Conservation (phyloP, 768 basidiomycete genomes). For the Lactarius sp. region DNA sequence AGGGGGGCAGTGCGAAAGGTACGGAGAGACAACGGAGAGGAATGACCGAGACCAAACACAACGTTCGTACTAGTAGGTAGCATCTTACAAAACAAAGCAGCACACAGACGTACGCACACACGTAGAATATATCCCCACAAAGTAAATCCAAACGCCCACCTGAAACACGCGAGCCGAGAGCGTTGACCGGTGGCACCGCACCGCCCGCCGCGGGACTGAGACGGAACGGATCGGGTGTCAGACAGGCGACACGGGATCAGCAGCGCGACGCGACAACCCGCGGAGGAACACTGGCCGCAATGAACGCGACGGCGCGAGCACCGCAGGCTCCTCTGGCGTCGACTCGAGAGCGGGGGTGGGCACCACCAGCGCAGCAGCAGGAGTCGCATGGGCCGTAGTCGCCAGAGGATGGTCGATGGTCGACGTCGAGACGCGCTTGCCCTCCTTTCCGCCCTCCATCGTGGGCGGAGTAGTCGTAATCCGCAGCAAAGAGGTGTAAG, state of each 20-base stretch:
- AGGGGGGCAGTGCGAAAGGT: background rate
- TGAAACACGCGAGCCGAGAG: background rate
- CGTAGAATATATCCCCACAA: background rate
- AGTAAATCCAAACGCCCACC: background rate
- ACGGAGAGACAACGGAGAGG: background rate
- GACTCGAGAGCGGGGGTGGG: background rate
- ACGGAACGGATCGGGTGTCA: background rate
- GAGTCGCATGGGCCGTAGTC: background rate
- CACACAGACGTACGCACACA: too few relatives aligned
- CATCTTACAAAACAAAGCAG: too few relatives aligned
- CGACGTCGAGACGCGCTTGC: slow-evolving; percentile 26
- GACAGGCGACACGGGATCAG: slow-evolving; percentile 12
- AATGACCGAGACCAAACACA: background rate
- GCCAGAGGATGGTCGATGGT: slow-evolving; percentile 20
- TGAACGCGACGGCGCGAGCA: slow-evolving; percentile 1
- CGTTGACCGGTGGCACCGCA: too few relatives aligned
- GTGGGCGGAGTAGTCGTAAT: slow-evolving; percentile 35
- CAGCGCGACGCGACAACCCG: slow-evolving; percentile 11
- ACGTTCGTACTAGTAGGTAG: background rate
- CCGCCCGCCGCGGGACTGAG: too few relatives aligned
- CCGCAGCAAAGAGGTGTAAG: slow-evolving; percentile 44
- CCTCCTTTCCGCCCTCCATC: slow-evolving; percentile 18
- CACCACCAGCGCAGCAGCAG: background rate
- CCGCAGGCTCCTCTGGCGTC: slow-evolving; percentile 9
- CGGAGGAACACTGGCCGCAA: slow-evolving; percentile 17